These are phyloP conservation scores for Linnemannia exigua DNA, from an alignment of 192 early-diverging fungal genomes.

Conservation along the genomic window DNA sequence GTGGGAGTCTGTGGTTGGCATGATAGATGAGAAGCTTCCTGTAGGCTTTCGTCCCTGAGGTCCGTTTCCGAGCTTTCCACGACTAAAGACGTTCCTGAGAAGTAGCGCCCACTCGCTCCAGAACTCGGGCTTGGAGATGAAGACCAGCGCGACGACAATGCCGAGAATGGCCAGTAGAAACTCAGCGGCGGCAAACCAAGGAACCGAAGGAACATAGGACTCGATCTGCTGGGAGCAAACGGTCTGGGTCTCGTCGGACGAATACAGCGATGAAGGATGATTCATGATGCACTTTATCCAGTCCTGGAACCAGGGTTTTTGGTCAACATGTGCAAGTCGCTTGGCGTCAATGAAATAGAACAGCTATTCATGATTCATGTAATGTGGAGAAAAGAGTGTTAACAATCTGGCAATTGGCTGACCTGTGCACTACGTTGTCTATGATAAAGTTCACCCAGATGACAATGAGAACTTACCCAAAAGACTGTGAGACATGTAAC, in stretches of 20 bases:
- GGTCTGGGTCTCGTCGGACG: constrained; percentile 28
- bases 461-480: constrained; percentile 28
- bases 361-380: constrained; percentile 23
- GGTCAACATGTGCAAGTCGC: neutral
- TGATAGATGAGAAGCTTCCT: neutral
- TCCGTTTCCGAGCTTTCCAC: constrained; percentile 14
- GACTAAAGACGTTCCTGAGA: constrained; percentile 20
- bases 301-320: constrained; percentile 23
- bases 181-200: constrained; percentile 46
- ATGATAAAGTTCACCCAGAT: neutral
- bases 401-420: neutral
- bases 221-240: constrained; percentile 8
- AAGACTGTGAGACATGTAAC: constrained; percentile 34
- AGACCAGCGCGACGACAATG: constrained; percentile 28
- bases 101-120: constrained; percentile 40
- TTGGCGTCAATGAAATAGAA: constrained; percentile 46
- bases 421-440: neutral
- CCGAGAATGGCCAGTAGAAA: constrained; percentile 33
- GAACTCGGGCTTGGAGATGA: constrained; percentile 43
- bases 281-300: constrained; percentile 16
- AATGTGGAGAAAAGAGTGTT: neutral
- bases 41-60: neutral
- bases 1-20: neutral
- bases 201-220: constrained; percentile 30
- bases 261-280: neutral